phyloP scores from a whole-genome alignment of 176 grass and related monocot genomes.

The Themeda triandra region DNA sequence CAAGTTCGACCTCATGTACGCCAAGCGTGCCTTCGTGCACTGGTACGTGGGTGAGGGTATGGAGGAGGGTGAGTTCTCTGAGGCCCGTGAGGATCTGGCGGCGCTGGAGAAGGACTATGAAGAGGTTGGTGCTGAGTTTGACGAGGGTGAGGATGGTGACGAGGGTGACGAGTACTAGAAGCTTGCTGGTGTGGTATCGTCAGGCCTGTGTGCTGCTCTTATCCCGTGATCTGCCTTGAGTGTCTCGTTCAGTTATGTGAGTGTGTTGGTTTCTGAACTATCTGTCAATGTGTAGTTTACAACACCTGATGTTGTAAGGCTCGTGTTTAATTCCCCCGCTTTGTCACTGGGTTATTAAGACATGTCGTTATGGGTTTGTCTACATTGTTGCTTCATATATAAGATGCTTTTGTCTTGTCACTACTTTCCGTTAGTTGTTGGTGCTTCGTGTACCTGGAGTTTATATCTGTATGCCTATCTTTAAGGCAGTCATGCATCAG shows the following conservation, averaged over 20 bases:
- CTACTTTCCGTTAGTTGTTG: no score
- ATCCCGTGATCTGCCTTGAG: slow-evolving; percentile 35
- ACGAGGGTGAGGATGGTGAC: slow-evolving; percentile 37
- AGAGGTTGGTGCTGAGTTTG: slow-evolving; percentile 49
- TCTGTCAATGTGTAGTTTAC: no score
- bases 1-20: slow-evolving; percentile 60
- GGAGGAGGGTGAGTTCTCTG: slow-evolving; percentile 60
- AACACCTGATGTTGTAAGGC: no score
- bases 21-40: slow-evolving; percentile 58
- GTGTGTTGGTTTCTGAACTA: background rate
- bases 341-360: no score
- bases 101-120: slow-evolving; percentile 58
- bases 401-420: no score
- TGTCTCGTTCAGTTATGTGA: background rate
- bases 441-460: no score
- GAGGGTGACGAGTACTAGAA: slow-evolving; percentile 51
- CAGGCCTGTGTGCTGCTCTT: background rate
- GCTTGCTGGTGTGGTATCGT: background rate
- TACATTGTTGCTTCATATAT: no score
- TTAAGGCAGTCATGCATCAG: no score
- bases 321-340: no score
- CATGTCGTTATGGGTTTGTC: no score
- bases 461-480: no score
- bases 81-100: slow-evolving; percentile 54
- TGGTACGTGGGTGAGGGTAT: slow-evolving; percentile 62